Percentiles rank a stretch among this genome's conserved stretches.
Evolutionary conservation across 768 basidiomycete species (phyloP).

Genomic region (Mrakia frigida): DNA sequence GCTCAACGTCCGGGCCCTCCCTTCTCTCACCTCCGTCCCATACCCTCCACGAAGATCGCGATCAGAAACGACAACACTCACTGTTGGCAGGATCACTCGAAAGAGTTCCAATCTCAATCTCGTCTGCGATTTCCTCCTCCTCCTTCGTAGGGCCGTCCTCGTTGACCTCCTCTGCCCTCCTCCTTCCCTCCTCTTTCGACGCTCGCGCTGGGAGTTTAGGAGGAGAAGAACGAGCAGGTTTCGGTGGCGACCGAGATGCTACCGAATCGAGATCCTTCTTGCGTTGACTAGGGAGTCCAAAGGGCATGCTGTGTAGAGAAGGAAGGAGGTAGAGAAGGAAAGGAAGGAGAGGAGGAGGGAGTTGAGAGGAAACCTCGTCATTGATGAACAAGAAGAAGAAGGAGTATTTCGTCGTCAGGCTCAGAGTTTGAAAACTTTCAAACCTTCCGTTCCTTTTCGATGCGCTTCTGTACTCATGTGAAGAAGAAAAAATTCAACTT

Average conservation of each 20-base stretch:
- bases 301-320: background rate
- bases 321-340: no score
- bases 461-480: no score
- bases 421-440: no score
- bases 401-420: no score
- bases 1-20: background rate
- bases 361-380: no score
- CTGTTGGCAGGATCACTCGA: background rate
- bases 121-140: constrained; percentile 1
- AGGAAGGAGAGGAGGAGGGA: no score
- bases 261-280: background rate
- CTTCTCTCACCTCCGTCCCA: background rate
- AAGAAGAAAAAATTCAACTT: no score
- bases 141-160: background rate
- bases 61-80: background rate
- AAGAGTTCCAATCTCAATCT: constrained; percentile 8
- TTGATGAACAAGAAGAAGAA: no score
- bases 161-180: background rate
- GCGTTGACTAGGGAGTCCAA: constrained; percentile 11
- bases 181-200: no score
- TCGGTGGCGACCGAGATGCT: background rate
- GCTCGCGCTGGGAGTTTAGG: background rate
- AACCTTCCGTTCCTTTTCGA: no score
- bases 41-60: no score
- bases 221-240: background rate